Conservation (phyloP, 345 rosid genomes). For the Hibiscus trionum region DNA sequence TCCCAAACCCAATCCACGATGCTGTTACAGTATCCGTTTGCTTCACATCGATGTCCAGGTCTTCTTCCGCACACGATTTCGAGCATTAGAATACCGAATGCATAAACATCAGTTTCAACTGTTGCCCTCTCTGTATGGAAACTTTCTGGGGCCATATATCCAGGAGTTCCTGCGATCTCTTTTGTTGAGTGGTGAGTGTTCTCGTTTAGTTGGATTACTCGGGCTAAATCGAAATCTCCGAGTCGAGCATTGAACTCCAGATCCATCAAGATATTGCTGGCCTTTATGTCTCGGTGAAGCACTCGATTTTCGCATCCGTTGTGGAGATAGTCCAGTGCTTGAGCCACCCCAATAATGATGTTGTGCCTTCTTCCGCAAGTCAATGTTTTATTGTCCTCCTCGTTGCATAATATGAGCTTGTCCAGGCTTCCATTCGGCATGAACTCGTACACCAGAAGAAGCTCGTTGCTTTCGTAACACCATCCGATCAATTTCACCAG, state of each 20-base stretch:
- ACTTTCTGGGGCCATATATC: conserved; percentile 82
- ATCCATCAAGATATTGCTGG: conserved; percentile 71
- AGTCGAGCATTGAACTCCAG: conserved; percentile 42
- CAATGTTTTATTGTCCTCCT: background rate
- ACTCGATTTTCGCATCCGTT: conserved; percentile 55
- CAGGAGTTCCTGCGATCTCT: conserved; percentile 63
- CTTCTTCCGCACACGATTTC: conserved; percentile 52
- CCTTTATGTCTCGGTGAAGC: conserved; percentile 62
- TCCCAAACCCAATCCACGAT: conserved; percentile 73
- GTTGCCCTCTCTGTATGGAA: conserved; percentile 54
- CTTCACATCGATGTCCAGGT: conserved; percentile 27
- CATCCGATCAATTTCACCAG: conserved; percentile 68
- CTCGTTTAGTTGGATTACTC: conserved; percentile 42
- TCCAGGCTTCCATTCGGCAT: conserved; percentile 69
- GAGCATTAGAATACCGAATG: conserved; percentile 58
- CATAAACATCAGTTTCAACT: conserved; percentile 52
- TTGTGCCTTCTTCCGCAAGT: background rate
- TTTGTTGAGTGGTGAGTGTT: conserved; percentile 64
- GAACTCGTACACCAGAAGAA: conserved; percentile 60
- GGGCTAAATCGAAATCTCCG: conserved; percentile 72
- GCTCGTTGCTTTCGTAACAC: conserved; percentile 51
- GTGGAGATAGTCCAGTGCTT: conserved; percentile 45
- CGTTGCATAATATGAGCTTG: conserved; percentile 27
- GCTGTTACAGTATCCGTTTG: conserved; percentile 31
- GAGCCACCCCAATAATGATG: background rate